phyloP scores from a whole-genome alignment of 139 green algal species.

The Tetradesmus obliquus region DNA sequence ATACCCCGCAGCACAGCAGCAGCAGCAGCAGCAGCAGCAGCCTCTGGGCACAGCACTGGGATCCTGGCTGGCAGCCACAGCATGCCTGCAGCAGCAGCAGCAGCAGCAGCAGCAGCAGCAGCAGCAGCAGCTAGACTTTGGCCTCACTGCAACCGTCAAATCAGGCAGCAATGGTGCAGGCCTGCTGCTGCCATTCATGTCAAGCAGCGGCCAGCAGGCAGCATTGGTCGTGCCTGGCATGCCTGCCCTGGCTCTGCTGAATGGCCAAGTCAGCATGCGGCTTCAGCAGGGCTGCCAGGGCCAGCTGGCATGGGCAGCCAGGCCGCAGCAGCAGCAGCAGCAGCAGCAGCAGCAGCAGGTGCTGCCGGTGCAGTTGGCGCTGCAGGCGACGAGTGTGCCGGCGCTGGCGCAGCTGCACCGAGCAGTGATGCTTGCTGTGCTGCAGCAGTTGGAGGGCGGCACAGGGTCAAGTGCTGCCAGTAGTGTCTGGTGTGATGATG shows the following conservation, averaged over 20 bases:
- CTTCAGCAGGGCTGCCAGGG: neutral
- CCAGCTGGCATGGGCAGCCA: conserved; percentile 12
- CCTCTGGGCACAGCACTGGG: neutral
- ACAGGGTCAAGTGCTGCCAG: no score
- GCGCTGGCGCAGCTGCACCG: conserved; percentile 24
- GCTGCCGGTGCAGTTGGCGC: conserved; percentile 2
- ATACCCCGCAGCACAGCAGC: neutral
- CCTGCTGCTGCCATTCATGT: neutral
- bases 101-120: neutral
- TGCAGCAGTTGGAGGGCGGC: neutral
- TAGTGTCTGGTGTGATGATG: no score
- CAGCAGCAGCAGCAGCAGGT: neutral
- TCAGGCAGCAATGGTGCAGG: neutral
- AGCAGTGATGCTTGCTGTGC: neutral
- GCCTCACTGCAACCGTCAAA: no score
- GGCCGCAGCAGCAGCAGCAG: conserved; percentile 8
- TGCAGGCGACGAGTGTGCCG: conserved; percentile 11
- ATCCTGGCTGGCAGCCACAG: neutral
- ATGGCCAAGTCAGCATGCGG: neutral
- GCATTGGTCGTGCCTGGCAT: neutral
- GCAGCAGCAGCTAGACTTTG: neutral
- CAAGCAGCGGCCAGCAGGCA: neutral
- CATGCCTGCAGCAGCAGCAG: neutral
- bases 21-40: conserved; percentile 13
- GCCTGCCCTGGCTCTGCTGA: neutral